phyloP scores from a whole-genome alignment of 352 stramenopile genomes.

The Pythium utonaiense region DNA sequence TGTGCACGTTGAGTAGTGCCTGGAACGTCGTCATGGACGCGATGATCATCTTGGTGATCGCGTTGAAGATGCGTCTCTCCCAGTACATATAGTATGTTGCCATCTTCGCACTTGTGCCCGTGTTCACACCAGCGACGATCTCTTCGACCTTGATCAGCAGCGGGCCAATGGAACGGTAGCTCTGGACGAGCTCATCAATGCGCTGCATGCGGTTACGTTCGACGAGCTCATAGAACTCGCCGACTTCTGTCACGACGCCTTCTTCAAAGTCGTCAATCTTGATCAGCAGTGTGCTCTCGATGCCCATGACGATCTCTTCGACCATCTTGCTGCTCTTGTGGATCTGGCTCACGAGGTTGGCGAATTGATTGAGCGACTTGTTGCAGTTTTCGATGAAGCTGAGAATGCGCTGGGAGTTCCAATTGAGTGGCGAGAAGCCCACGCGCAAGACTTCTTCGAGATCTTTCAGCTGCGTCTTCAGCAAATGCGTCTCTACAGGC shows the following conservation, averaged over 20 bases:
- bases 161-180: slow-evolving; percentile 91
- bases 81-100: slow-evolving; percentile 97
- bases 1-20: slow-evolving; percentile 87
- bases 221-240: slow-evolving; percentile 93
- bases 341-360: slow-evolving; percentile 91
- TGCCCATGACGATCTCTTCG: slow-evolving; percentile 89
- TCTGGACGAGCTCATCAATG: slow-evolving; percentile 91
- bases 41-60: slow-evolving; percentile 96
- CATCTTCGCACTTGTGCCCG: slow-evolving; percentile 86
- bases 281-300: slow-evolving; percentile 91
- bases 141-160: slow-evolving; percentile 96
- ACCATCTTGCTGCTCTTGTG: slow-evolving; percentile 96
- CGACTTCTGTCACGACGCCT: slow-evolving; percentile 87
- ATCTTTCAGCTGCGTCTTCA: slow-evolving; percentile 88
- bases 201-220: slow-evolving; percentile 89
- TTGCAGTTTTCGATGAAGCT: slow-evolving; percentile 93
- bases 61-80: slow-evolving; percentile 96
- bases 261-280: slow-evolving; percentile 90
- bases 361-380: slow-evolving; percentile 92
- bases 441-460: slow-evolving; percentile 83
- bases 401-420: slow-evolving; percentile 95
- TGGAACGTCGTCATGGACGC: slow-evolving; percentile 94
- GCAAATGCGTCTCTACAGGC: slow-evolving; percentile 87
- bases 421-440: slow-evolving; percentile 95
- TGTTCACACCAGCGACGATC: slow-evolving; percentile 92